Percentiles rank a stretch among this genome's conserved stretches.
These are phyloP conservation scores for Zarea fungicola DNA, from an alignment of 2,329 filamentous ascomycete genomes.

Conservation along the genomic window DNA sequence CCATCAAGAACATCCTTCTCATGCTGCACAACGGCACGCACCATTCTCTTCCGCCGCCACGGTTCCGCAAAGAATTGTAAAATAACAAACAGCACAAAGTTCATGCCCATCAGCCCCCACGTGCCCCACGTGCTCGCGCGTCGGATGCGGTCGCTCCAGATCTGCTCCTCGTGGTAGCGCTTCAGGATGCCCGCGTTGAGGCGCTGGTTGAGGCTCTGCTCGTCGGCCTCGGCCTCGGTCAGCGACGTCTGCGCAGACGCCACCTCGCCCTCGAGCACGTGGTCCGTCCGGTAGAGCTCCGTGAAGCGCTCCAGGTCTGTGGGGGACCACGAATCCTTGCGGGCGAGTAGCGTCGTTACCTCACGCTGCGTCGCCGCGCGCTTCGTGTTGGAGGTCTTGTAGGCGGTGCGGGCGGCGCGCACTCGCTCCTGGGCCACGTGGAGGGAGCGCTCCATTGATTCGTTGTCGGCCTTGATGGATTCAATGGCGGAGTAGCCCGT, in stretches of 20 bases:
- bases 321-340: slow-evolving; percentile 89
- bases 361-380: slow-evolving; percentile 90
- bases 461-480: slow-evolving; percentile 73
- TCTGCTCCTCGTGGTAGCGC: slow-evolving; percentile 97
- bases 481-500: slow-evolving; percentile 95
- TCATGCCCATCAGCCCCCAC: slow-evolving; percentile 96
- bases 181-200: slow-evolving; percentile 80
- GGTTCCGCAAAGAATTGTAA: slow-evolving; percentile 89
- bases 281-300: slow-evolving; percentile 82
- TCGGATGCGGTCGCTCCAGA: slow-evolving; percentile 97
- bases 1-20: slow-evolving; percentile 56
- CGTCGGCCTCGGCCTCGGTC: slow-evolving; percentile 68
- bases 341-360: slow-evolving; percentile 86
- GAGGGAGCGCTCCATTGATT: slow-evolving; percentile 56
- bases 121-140: slow-evolving; percentile 98
- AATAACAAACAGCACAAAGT: slow-evolving; percentile 80
- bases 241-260: slow-evolving; percentile 65
- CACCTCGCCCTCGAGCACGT: slow-evolving; percentile 85
- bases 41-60: slow-evolving; percentile 76
- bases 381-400: slow-evolving; percentile 77
- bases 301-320: slow-evolving; percentile 92
- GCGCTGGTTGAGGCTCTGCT: slow-evolving; percentile 70
- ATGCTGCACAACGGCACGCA: slow-evolving; percentile 76
- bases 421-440: slow-evolving; percentile 59
- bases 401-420: slow-evolving; percentile 64